These are phyloP conservation scores for Fusarium penzigii DNA, from an alignment of 2,329 filamentous ascomycete species.

Conservation along the genomic window DNA sequence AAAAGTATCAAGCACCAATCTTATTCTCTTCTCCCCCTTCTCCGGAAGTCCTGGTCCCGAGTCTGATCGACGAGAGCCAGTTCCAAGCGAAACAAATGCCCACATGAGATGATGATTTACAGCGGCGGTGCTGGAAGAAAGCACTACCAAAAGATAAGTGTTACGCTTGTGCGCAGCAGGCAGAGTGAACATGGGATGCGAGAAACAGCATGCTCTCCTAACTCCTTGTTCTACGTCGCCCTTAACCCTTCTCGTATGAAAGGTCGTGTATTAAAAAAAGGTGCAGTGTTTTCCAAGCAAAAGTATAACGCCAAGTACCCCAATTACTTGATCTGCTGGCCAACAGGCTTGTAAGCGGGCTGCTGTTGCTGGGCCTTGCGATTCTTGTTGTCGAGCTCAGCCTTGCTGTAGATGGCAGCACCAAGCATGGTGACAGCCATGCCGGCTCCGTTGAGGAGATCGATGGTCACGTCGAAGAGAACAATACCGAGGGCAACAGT, in stretches of 20 bases:
- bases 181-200: conserved; percentile 11
- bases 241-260: conserved; percentile 24
- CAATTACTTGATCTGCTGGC: conserved; percentile 32
- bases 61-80: too few species aligned
- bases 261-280: conserved; percentile 29
- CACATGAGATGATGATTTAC: conserved; percentile 16
- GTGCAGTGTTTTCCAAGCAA: conserved; percentile 3
- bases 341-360: conserved; percentile 37
- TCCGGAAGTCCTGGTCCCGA: conserved; percentile 5
- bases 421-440: conserved; percentile 57
- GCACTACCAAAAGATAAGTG: conserved; percentile 9
- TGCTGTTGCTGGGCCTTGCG: conserved; percentile 28
- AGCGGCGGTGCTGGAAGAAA: conserved; percentile 9
- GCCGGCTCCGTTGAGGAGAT: conserved; percentile 55
- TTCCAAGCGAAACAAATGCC: not conserved
- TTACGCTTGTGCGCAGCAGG: conserved; percentile 5
- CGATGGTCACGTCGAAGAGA: conserved; percentile 52
- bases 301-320: conserved; percentile 1
- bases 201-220: conserved; percentile 6
- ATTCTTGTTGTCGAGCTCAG: conserved; percentile 53
- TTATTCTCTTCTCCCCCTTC: conserved; percentile 12
- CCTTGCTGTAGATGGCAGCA: conserved; percentile 59
- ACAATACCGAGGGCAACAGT: conserved; percentile 56
- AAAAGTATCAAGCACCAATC: not conserved
- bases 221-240: conserved; percentile 14